Evolutionary conservation across 352 stramenopile species (phyloP).

Genomic region (Poterioochromonas sp.): DNA sequence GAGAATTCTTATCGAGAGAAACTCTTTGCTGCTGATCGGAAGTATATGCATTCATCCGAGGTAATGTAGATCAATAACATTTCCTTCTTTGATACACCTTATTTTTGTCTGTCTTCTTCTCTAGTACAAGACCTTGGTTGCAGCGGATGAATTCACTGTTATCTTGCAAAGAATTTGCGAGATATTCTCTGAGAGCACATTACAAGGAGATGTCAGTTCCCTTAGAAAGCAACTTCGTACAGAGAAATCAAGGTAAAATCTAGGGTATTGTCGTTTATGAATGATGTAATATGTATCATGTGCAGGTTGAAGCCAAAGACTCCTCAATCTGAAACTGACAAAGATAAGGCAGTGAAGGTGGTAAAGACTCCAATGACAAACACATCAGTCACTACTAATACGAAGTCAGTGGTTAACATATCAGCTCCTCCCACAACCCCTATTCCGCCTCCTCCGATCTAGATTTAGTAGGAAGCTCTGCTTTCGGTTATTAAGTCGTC

Average conservation of each 20-base stretch:
- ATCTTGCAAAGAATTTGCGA: background rate
- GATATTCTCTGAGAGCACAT: background rate
- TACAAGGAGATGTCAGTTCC: background rate
- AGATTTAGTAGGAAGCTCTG: too few species aligned
- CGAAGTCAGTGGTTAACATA: too few species aligned
- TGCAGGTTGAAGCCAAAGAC: too few species aligned
- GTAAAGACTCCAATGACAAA: too few species aligned
- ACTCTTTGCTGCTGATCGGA: background rate
- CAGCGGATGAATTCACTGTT: background rate
- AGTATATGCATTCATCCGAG: background rate
- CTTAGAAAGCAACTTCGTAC: background rate
- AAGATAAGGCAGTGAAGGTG: too few species aligned
- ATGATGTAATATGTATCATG: too few species aligned
- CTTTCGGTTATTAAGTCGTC: too few species aligned
- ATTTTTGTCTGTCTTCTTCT: background rate
- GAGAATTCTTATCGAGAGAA: constrained; percentile 21
- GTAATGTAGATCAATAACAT: background rate
- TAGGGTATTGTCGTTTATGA: too few species aligned
- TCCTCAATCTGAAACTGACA: too few species aligned
- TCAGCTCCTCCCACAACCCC: too few species aligned
- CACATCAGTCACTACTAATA: too few species aligned
- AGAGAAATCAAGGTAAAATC: background rate
- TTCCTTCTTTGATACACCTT: background rate
- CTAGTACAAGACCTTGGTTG: background rate
- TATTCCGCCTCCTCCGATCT: too few species aligned